Percentiles rank a stretch among this genome's conserved stretches.
phyloP scores from a whole-genome alignment of 805 yeast species.

The Wickerhamiella nectarea region DNA sequence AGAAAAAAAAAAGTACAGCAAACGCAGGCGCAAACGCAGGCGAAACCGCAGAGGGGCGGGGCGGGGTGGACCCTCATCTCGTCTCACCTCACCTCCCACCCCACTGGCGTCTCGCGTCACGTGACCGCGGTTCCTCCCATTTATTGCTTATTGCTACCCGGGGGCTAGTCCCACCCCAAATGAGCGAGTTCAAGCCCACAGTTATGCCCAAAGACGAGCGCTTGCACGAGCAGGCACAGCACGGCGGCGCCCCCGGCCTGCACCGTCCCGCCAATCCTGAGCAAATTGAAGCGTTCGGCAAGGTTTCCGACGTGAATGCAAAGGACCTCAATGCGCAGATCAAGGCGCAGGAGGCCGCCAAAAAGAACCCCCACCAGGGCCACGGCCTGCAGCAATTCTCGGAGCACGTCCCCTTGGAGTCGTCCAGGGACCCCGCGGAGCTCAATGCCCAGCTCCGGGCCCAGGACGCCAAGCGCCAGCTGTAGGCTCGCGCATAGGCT shows the following conservation, averaged over 20 bases:
- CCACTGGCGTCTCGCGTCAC: too few species aligned
- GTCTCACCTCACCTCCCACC: too few species aligned
- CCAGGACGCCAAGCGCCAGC: constrained; percentile 35
- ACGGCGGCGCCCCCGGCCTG: constrained; percentile 59
- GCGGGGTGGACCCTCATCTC: too few species aligned
- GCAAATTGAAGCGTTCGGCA: constrained; percentile 51
- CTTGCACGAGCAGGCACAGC: constrained; percentile 8
- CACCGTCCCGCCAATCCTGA: constrained; percentile 48
- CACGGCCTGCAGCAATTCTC: constrained; percentile 35
- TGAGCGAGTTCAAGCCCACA: constrained; percentile 22
- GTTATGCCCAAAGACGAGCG: constrained; percentile 25
- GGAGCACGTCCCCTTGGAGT: constrained; percentile 44
- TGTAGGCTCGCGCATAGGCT: background rate
- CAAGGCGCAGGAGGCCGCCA: constrained; percentile 39
- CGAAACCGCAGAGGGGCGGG: too few species aligned
- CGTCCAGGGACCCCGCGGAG: constrained; percentile 37
- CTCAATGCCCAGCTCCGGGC: constrained; percentile 24
- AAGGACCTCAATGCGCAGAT: constrained; percentile 37
- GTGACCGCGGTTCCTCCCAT: background rate
- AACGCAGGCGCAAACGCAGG: too few species aligned
- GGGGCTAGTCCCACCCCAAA: constrained; percentile 21
- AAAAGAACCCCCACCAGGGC: constrained; percentile 24
- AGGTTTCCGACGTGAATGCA: constrained; percentile 43
- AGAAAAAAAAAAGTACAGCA: too few species aligned
- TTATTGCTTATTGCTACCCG: background rate